A percentile compares a stretch with the other conserved stretches of the same genome.
phyloP scores from a whole-genome alignment of 2,329 filamentous ascomycete species.

The Capronia americana region DNA sequence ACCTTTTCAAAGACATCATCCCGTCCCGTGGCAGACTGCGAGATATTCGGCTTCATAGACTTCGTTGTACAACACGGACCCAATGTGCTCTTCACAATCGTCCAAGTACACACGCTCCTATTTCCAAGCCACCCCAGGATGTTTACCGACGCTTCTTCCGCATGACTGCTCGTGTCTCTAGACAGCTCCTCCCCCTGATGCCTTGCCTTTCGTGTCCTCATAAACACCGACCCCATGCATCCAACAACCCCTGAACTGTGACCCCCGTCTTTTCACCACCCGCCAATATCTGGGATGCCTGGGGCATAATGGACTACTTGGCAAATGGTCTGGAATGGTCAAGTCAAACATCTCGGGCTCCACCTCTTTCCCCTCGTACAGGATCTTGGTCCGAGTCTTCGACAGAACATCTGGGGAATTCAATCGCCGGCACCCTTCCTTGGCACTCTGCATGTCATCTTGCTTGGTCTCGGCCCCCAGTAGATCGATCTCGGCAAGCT shows the following conservation, averaged over 20 bases:
- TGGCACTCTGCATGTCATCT: slow-evolving; percentile 16
- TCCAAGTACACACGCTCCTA: background rate
- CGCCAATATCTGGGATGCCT: slow-evolving; percentile 39
- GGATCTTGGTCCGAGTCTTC: slow-evolving; percentile 6
- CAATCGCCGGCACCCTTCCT: slow-evolving; percentile 27
- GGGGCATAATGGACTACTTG: slow-evolving; percentile 41
- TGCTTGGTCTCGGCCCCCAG: slow-evolving; percentile 16
- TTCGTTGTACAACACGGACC: background rate
- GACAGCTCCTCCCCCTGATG: background rate
- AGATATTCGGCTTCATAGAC: background rate
- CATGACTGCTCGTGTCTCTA: background rate
- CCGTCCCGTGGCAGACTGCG: background rate
- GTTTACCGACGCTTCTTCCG: background rate
- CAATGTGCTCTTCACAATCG: background rate
- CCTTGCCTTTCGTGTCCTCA: slow-evolving; percentile 11
- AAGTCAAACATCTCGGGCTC: slow-evolving; percentile 28
- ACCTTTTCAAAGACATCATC: background rate
- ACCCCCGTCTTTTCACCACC: slow-evolving; percentile 35
- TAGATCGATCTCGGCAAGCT: slow-evolving; percentile 36
- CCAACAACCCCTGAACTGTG: slow-evolving; percentile 39
- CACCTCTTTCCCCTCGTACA: slow-evolving; percentile 14
- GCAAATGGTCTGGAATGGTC: slow-evolving; percentile 40
- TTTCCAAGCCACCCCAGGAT: background rate
- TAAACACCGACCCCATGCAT: slow-evolving; percentile 39
- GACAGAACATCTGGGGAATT: slow-evolving; percentile 23